Evolutionary conservation across 2,329 filamentous ascomycete genomes (phyloP), one percentile per base, ranked within the genome.

Genomic region (Parastagonospora nodorum): DNA sequence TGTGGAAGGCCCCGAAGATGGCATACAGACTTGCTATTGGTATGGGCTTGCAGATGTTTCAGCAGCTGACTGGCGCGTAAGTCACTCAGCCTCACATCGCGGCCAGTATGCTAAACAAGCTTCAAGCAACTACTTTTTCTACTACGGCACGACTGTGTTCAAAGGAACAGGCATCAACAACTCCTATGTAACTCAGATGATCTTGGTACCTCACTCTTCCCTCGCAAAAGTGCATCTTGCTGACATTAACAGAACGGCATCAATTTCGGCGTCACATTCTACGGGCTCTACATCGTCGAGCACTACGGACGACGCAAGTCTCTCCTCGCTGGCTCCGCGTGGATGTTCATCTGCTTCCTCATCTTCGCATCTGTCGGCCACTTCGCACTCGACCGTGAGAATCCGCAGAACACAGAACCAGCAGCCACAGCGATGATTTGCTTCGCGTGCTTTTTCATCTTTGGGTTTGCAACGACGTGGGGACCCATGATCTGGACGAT

Each of bases 381-480:
- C 58, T 78, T 77, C 52, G 51, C 62, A 2, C 67, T 78, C 6
- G 62, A 76, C 45, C 69, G 66, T 24, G 45, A 51, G 1, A 55
- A 60, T 8, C 71, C 74, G 0, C 46, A 58, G 10, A 65, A 38
- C 54, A 69, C 53, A 63, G 71, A 40, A 57, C 67, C 37, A n/a
- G 50, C 10, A 72, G 82, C 24, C 11, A 75, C 79, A 10, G 80
- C 81, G 31, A 82, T 88, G 57, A 86, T 89, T 37, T 80, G 85
- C 53, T 88, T 88, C 68, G 85, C 86, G 0, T 88, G 85, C 64
- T 76, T 89, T 48, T 87, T 87, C 66, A 86, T 87, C 57, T 77
- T 85, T 0, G 83, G 80, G 1, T 88, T 85, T 53, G 85, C 85
- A 6, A 86, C 82, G 0, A 88, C 85, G 1, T 89, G 86, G 86